phyloP scores from a whole-genome alignment of 805 yeast genomes.

The Zygoascus bituminiphila region DNA sequence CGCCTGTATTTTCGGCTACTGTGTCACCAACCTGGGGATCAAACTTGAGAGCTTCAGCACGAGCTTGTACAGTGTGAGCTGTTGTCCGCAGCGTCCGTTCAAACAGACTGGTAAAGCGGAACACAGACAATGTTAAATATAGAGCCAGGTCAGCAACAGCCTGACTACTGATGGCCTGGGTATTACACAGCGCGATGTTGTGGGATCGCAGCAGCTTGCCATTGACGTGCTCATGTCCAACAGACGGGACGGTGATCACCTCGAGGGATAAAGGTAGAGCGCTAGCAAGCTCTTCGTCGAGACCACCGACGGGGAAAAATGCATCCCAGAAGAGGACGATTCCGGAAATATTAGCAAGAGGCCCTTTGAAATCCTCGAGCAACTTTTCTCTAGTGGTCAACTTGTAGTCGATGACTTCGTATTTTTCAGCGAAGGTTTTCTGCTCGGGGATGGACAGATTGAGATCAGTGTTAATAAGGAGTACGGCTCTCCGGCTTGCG shows the following conservation, averaged over 20 bases:
- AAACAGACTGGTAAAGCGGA: constrained; percentile 47
- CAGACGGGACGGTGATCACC: constrained; percentile 49
- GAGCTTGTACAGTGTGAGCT: constrained; percentile 38
- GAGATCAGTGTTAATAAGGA: background rate
- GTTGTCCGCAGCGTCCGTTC: constrained; percentile 35
- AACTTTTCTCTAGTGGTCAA: constrained; percentile 30
- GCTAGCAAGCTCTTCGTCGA: constrained; percentile 30
- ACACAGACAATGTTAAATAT: constrained; percentile 47
- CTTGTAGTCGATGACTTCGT: constrained; percentile 8
- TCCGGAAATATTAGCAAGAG: constrained; percentile 39
- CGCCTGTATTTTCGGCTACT: background rate
- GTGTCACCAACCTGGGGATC: constrained; percentile 12
- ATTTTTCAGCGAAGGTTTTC: background rate
- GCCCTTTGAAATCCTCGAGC: constrained; percentile 32
- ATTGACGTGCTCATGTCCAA: constrained; percentile 51
- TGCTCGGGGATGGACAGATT: background rate
- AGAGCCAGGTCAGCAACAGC: constrained; percentile 71
- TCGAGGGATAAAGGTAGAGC: constrained; percentile 41
- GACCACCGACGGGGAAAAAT: constrained; percentile 26
- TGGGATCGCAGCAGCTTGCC: constrained; percentile 34
- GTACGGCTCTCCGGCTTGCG: constrained; percentile 1
- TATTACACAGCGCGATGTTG: constrained; percentile 52
- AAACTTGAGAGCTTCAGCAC: constrained; percentile 26
- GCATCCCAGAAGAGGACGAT: constrained; percentile 51
- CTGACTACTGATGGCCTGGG: constrained; percentile 41